phyloP scores from a whole-genome alignment of 495 filamentous ascomycete genomes.

The Aspergillus haitiensis region DNA sequence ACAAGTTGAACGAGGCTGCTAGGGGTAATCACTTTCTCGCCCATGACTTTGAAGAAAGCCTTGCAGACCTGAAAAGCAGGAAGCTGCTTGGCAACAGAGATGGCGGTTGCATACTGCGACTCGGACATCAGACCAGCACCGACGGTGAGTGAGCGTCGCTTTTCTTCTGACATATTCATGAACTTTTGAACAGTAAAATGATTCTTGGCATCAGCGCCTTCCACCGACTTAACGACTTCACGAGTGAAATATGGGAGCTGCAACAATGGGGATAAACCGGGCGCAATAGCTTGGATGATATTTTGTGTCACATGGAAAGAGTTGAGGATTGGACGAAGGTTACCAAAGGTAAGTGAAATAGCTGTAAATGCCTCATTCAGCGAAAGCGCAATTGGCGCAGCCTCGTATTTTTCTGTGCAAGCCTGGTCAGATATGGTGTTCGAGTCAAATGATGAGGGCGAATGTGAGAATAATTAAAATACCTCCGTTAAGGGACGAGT shows the following conservation, averaged over 20 bases:
- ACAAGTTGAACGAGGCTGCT: conserved; percentile 90
- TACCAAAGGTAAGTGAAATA: conserved; percentile 84
- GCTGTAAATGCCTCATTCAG: conserved; percentile 83
- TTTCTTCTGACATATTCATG: conserved; percentile 74
- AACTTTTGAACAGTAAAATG: conserved; percentile 83
- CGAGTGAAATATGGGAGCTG: conserved; percentile 89
- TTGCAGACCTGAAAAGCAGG: conserved; percentile 83
- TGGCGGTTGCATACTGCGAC: conserved; percentile 70
- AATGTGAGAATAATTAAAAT: conserved; percentile 38
- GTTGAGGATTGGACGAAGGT: conserved; percentile 74
- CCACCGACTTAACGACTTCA: conserved; percentile 68
- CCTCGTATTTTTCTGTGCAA: conserved; percentile 63
- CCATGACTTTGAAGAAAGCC: conserved; percentile 97
- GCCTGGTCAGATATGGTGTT: conserved; percentile 13
- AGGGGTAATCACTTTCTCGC: conserved; percentile 90
- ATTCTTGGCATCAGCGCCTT: conserved; percentile 67
- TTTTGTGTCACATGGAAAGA: conserved; percentile 81
- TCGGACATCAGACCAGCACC: conserved; percentile 71
- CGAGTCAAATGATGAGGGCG: neutral
- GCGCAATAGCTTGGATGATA: conserved; percentile 84
- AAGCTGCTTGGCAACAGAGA: conserved; percentile 75
- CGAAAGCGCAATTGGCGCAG: conserved; percentile 79
- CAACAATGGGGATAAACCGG: conserved; percentile 79
- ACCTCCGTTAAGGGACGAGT: conserved; percentile 69
- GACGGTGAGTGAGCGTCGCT: conserved; percentile 66